phyloP scores from a whole-genome alignment of 108 stramenopile species.

The Asterionellopsis glacialis region DNA sequence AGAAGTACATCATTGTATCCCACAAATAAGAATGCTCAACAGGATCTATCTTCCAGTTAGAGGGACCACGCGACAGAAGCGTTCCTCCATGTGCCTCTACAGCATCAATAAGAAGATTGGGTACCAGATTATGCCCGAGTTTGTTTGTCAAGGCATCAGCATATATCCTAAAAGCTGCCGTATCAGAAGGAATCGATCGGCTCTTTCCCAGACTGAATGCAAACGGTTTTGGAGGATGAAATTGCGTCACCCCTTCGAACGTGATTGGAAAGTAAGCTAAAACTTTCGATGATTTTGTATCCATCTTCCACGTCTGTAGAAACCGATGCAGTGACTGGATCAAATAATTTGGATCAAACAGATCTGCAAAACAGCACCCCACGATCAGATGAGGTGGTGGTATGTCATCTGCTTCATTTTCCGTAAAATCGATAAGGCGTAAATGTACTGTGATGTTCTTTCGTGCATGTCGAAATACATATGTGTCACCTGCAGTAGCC shows the following conservation, averaged over 20 bases:
- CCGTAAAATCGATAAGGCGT: conserved; percentile 43
- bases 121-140: conserved; percentile 82
- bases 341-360: conserved; percentile 67
- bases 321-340: conserved; percentile 42
- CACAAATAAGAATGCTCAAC: conserved; percentile 50
- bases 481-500: not conserved
- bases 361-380: conserved; percentile 88
- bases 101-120: conserved; percentile 37
- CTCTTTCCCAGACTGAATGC: not conserved
- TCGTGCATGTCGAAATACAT: conserved; percentile 4
- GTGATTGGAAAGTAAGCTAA: conserved; percentile 91
- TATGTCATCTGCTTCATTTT: conserved; percentile 16
- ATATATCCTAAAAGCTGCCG: conserved; percentile 66
- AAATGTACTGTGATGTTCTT: conserved; percentile 40
- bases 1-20: conserved; percentile 86
- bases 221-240: conserved; percentile 42
- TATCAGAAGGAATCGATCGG: conserved; percentile 67
- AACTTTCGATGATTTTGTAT: conserved; percentile 12
- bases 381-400: conserved; percentile 62
- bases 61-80: conserved; percentile 48
- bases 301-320: conserved; percentile 10
- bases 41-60: conserved; percentile 81
- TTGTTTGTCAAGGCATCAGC: conserved; percentile 50
- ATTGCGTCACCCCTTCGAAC: conserved; percentile 75
- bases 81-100: conserved; percentile 63